Percentiles rank a stretch among this genome's conserved stretches.
Evolutionary conservation across 2,329 filamentous ascomycete species (phyloP).

Genomic region (Colletotrichum theobromicola): DNA sequence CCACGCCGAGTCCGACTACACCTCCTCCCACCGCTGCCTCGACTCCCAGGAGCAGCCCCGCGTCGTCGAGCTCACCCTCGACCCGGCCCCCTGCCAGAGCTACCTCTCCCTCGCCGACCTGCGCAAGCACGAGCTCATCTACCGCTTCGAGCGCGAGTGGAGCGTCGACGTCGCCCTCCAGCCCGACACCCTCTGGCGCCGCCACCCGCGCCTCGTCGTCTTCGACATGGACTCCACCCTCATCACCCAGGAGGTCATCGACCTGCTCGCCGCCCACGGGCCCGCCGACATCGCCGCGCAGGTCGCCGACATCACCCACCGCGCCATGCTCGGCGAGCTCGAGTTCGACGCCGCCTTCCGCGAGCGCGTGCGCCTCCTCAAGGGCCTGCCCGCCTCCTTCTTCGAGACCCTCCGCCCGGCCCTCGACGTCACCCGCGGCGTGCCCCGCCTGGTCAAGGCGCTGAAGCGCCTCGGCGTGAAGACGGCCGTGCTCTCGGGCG

Average conservation of each 20-base stretch:
- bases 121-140: constrained; percentile 80
- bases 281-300: constrained; percentile 74
- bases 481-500: constrained; percentile 89
- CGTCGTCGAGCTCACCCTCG: constrained; percentile 71
- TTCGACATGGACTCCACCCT: constrained; percentile 99
- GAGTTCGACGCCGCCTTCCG: constrained; percentile 87
- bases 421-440: constrained; percentile 83
- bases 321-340: constrained; percentile 94
- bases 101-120: constrained; percentile 73
- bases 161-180: constrained; percentile 86
- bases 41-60: constrained; percentile 64
- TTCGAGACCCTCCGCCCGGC: constrained; percentile 78
- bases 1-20: constrained; percentile 50
- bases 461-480: constrained; percentile 82
- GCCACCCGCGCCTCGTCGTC: constrained; percentile 84
- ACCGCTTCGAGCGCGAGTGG: constrained; percentile 87
- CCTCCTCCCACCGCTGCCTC: constrained; percentile 69
- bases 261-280: constrained; percentile 81
- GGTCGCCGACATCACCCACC: constrained; percentile 87
- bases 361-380: constrained; percentile 80
- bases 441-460: constrained; percentile 73
- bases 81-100: constrained; percentile 63
- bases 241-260: constrained; percentile 97
- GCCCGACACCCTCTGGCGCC: constrained; percentile 73
- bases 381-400: constrained; percentile 78